phyloP scores from a whole-genome alignment of 1,139 yeast genomes.

The Starmera stellimalicola region DNA sequence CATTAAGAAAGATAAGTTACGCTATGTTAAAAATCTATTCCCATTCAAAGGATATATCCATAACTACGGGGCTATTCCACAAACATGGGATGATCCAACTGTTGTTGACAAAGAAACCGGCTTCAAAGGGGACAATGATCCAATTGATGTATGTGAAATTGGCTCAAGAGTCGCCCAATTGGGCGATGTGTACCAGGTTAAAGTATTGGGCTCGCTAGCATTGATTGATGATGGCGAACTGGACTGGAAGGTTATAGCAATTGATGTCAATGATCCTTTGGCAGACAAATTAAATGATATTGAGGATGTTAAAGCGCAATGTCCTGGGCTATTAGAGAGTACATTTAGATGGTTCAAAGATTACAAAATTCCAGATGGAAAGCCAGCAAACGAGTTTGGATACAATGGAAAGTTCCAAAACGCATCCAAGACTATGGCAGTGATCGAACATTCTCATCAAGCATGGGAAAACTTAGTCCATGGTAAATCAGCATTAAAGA shows the following conservation, averaged over 20 bases:
- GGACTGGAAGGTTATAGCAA: conserved; percentile 92
- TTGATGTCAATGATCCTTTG: conserved; percentile 74
- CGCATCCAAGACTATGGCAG: conserved; percentile 59
- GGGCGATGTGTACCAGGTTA: conserved; percentile 73
- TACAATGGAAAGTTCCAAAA: conserved; percentile 73
- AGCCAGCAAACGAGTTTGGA: conserved; percentile 80
- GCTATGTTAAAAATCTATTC: conserved; percentile 85
- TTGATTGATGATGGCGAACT: conserved; percentile 95
- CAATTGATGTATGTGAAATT: conserved; percentile 92
- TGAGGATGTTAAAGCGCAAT: conserved; percentile 68
- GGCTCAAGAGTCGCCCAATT: conserved; percentile 52
- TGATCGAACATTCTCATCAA: conserved; percentile 65
- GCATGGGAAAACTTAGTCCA: conserved; percentile 68
- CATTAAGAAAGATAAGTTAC: conserved; percentile 78
- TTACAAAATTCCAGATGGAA: conserved; percentile 92
- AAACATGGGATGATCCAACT: conserved; percentile 86
- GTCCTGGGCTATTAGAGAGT: conserved; percentile 81
- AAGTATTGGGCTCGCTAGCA: conserved; percentile 88
- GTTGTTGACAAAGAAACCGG: conserved; percentile 34
- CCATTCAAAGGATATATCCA: conserved; percentile 96
- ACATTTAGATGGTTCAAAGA: conserved; percentile 92
- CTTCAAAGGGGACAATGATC: conserved; percentile 88
- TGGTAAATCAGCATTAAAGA: conserved; percentile 37
- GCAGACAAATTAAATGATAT: conserved; percentile 69
- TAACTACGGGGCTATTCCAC: conserved; percentile 98